A percentile compares a stretch with the other conserved stretches of the same genome.
Conservation (phyloP, 495 filamentous ascomycete genomes). For the Podospora sp. region DNA sequence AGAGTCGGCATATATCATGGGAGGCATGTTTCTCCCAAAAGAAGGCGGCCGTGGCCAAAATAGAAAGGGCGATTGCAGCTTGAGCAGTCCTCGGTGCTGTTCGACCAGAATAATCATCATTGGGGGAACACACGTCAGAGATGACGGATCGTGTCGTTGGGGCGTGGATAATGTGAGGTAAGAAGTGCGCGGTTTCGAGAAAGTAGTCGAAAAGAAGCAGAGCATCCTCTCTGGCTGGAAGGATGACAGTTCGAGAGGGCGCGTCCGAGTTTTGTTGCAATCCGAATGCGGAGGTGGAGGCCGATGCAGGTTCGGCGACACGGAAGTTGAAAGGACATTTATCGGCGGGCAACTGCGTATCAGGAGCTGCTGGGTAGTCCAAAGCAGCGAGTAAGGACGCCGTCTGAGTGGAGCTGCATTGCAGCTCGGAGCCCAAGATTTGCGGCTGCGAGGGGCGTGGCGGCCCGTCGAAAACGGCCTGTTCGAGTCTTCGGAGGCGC, state of each 20-base stretch:
- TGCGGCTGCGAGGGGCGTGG: not conserved
- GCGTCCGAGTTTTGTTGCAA: not conserved
- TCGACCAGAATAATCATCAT: not conserved
- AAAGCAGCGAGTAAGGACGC: not conserved
- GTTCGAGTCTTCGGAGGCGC: slow-evolving; percentile 26
- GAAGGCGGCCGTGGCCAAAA: slow-evolving; percentile 47
- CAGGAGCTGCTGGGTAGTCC: not conserved
- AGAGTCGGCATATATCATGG: slow-evolving; percentile 15
- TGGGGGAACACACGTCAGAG: slow-evolving; percentile 30
- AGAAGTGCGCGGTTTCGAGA: slow-evolving; percentile 11
- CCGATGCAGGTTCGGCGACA: not conserved
- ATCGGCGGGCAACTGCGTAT: not conserved
- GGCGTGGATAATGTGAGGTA: slow-evolving; percentile 12
- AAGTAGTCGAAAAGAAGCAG: slow-evolving; percentile 36
- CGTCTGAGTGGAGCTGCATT: too few species aligned
- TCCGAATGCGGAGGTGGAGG: not conserved
- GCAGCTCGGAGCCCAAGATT: not conserved
- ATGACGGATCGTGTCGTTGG: slow-evolving; percentile 36
- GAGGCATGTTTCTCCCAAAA: slow-evolving; percentile 34
- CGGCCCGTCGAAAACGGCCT: slow-evolving; percentile 21
- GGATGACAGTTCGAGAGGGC: not conserved
- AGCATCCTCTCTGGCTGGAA: slow-evolving; percentile 9
- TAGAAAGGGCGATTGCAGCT: slow-evolving; percentile 48
- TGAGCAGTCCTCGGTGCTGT: slow-evolving; percentile 19
- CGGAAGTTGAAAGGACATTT: not conserved